Conservation (phyloP, 2,329 filamentous ascomycete species). For the Trichoderma sp. region DNA sequence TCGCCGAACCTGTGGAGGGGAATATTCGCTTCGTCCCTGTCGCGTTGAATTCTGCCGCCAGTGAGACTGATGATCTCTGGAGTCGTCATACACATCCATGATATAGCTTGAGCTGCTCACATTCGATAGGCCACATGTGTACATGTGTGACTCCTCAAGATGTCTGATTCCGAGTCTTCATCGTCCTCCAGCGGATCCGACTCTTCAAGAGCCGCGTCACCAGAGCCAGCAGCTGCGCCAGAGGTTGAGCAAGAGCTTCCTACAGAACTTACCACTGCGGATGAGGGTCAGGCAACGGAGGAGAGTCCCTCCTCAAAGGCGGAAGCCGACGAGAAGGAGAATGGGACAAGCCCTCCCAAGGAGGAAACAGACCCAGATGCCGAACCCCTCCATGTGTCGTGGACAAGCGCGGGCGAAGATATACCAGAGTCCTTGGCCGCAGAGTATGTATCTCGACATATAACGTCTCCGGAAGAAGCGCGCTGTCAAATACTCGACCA, state of each 20-base stretch:
- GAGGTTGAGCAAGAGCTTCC: neutral
- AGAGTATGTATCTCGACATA: conserved; percentile 23
- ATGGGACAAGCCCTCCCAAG: neutral
- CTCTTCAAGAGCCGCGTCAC: conserved; percentile 17
- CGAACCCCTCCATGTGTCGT: conserved; percentile 25
- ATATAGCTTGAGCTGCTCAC: neutral
- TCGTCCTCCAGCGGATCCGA: conserved; percentile 17
- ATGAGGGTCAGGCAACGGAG: neutral
- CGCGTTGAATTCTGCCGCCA: neutral
- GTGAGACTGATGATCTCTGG: neutral
- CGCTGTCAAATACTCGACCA: neutral
- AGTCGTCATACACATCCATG: neutral
- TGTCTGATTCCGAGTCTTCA: conserved; percentile 27
- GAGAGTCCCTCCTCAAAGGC: neutral
- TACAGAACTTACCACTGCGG: neutral
- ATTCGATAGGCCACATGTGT: neutral
- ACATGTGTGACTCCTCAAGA: neutral
- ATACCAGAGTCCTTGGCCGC: neutral
- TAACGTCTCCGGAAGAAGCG: neutral
- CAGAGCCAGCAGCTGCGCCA: conserved; percentile 8
- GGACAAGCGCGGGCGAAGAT: neutral
- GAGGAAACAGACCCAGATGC: conserved; percentile 21
- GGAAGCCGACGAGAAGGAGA: conserved; percentile 1
- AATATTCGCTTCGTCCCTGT: neutral
- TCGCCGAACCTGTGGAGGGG: neutral